Percentiles rank a stretch among this genome's conserved stretches.
These are phyloP conservation scores for Polytrichum commune DNA, from an alignment of 225 moss, liverwort and hornwort genomes.

Conservation along the genomic window DNA sequence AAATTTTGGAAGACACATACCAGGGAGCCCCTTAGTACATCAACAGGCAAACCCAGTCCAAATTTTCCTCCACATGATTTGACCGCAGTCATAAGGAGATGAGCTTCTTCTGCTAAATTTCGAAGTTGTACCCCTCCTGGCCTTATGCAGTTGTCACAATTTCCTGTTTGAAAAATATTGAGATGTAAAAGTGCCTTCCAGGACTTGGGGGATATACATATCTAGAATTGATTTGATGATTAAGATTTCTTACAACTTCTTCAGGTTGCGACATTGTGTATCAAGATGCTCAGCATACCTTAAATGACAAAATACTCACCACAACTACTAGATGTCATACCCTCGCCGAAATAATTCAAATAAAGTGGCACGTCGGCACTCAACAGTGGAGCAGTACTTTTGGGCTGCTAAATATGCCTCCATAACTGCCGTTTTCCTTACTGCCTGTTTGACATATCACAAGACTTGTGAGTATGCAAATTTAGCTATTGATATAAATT, in stretches of 20 bases:
- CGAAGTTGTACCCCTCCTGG: slow-evolving; percentile 51
- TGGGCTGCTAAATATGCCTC: slow-evolving; percentile 76
- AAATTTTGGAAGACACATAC: slow-evolving; percentile 14
- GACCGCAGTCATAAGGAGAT: slow-evolving; percentile 71
- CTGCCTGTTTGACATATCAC: slow-evolving; percentile 28
- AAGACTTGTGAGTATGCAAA: too few species aligned
- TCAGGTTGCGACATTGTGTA: neutral
- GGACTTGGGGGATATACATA: too few species aligned
- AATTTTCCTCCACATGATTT: slow-evolving; percentile 72
- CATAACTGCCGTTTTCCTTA: slow-evolving; percentile 61
- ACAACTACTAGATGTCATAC: slow-evolving; percentile 39
- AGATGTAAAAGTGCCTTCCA: too few species aligned
- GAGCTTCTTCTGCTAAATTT: slow-evolving; percentile 67
- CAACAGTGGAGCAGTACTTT: slow-evolving; percentile 72
- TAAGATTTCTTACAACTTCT: neutral
- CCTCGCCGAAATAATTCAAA: slow-evolving; percentile 85
- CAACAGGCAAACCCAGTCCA: slow-evolving; percentile 85
- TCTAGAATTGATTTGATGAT: too few species aligned
- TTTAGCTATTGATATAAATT: too few species aligned
- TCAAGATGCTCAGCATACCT: too few species aligned
- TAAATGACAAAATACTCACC: slow-evolving; percentile 34
- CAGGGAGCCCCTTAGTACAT: slow-evolving; percentile 87
- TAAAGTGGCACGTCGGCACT: slow-evolving; percentile 71
- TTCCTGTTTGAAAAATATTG: slow-evolving; percentile 33
- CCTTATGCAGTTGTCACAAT: slow-evolving; percentile 77